A percentile compares a stretch with the other conserved stretches of the same genome.
Evolutionary conservation across 164 flowering plant genomes (phyloP).

Genomic region (Magnolia changhungtana): DNA sequence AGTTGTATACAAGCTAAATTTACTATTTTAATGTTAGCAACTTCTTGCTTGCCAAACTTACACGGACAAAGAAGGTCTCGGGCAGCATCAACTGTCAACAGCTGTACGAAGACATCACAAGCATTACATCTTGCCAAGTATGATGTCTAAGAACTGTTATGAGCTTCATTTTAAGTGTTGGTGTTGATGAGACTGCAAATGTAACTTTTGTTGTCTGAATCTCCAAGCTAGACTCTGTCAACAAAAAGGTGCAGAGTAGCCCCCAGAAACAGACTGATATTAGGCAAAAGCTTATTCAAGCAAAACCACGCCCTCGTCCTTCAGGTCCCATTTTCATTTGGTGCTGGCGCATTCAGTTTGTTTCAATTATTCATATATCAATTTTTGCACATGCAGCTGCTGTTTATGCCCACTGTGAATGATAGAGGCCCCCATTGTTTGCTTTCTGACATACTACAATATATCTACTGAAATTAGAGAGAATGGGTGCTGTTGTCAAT

Average conservation of each 20-base stretch:
- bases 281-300: constrained; percentile 45
- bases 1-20: constrained; percentile 17
- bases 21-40: constrained; percentile 40
- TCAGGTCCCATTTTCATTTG: constrained; percentile 45
- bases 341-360: neutral
- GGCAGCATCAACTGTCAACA: constrained; percentile 80
- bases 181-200: neutral
- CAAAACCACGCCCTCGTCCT: constrained; percentile 56
- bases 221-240: constrained; percentile 54
- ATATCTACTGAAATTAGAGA: too few relatives aligned
- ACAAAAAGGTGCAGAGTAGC: constrained; percentile 79
- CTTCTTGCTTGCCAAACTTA: constrained; percentile 76
- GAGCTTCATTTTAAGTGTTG: neutral
- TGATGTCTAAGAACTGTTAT: constrained; percentile 7
- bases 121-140: constrained; percentile 93
- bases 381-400: too few relatives aligned
- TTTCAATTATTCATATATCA: neutral
- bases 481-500: neutral
- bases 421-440: too few relatives aligned
- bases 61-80: constrained; percentile 71
- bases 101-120: constrained; percentile 84
- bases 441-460: too few relatives aligned
- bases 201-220: neutral
- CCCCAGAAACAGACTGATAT: constrained; percentile 53
- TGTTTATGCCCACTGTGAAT: too few relatives aligned